Conservation (phyloP, 83 land plant species). For the Picea abies region DNA sequence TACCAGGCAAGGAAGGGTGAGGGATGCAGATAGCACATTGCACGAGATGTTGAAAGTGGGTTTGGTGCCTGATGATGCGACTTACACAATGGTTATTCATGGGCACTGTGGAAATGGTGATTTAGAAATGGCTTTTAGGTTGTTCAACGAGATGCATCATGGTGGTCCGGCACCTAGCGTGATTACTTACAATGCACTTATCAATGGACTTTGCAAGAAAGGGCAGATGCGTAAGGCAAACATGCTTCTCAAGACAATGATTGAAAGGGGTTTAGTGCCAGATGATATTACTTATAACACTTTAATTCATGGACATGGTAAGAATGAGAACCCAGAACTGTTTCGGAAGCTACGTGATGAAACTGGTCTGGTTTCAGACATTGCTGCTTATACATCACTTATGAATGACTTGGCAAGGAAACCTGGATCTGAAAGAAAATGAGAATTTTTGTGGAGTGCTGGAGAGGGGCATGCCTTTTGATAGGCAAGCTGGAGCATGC, state of each 20-base stretch:
- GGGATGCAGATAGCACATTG: conserved; percentile 32
- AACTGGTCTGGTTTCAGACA: conserved; percentile 16
- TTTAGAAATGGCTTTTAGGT: conserved; percentile 62
- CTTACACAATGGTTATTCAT: conserved; percentile 67
- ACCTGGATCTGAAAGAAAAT: too few relatives aligned
- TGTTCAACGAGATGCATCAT: conserved; percentile 52
- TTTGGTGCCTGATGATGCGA: conserved; percentile 53
- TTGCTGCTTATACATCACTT: conserved; percentile 12
- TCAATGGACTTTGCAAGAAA: conserved; percentile 66
- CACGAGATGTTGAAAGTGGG: conserved; percentile 56
- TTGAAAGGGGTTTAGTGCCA: conserved; percentile 54
- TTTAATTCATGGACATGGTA: conserved; percentile 60
- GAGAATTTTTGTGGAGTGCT: too few relatives aligned
- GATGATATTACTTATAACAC: conserved; percentile 71
- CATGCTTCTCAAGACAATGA: conserved; percentile 49
- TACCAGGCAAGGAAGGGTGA: conserved; percentile 9
- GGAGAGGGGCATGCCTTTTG: too few relatives aligned
- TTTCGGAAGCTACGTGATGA: conserved; percentile 35
- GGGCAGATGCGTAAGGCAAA: conserved; percentile 46
- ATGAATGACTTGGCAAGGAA: too few relatives aligned
- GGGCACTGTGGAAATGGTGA: conserved; percentile 60
- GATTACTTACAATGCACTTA: conserved; percentile 57
- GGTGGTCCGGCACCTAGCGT: conserved; percentile 60
- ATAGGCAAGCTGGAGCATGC: too few relatives aligned
- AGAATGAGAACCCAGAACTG: conserved; percentile 40